These are phyloP conservation scores for Holtermannia corniformis DNA, from an alignment of 768 basidiomycete species.

Conservation along the genomic window DNA sequence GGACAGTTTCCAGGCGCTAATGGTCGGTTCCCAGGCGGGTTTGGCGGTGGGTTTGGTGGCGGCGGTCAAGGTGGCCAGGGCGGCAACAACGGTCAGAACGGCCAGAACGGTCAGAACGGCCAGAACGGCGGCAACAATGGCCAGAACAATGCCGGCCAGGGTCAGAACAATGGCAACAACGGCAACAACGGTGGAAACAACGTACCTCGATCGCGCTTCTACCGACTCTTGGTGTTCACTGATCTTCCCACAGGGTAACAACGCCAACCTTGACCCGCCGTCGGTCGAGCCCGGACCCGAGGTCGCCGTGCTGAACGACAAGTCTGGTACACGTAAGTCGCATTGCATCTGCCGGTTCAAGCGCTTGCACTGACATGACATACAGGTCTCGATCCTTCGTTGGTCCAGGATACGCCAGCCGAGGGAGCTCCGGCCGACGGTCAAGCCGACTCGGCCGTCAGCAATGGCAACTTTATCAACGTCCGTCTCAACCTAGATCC, in stretches of 20 bases:
- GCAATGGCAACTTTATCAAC: slow-evolving; percentile 51
- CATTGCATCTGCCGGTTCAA: background rate
- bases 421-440: slow-evolving; percentile 33
- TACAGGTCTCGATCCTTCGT: slow-evolving; percentile 9
- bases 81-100: background rate
- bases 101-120: slow-evolving; percentile 1
- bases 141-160: background rate
- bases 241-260: background rate
- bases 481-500: slow-evolving; percentile 44
- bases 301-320: slow-evolving; percentile 17
- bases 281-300: slow-evolving; percentile 17
- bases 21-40: slow-evolving; percentile 1
- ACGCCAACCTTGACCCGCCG: background rate
- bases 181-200: slow-evolving; percentile 1
- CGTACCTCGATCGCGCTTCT: background rate
- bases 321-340: slow-evolving; percentile 19
- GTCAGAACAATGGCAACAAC: background rate
- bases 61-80: slow-evolving; percentile 1
- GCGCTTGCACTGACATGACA: background rate
- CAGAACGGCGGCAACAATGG: background rate
- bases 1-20: background rate
- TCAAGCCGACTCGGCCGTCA: slow-evolving; percentile 50
- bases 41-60: slow-evolving; percentile 6
- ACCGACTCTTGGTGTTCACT: background rate
- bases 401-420: slow-evolving; percentile 14